Percentiles rank a stretch among this genome's conserved stretches.
Evolutionary conservation across 306 rosid species (phyloP).

Genomic region (Quillaja saponaria): DNA sequence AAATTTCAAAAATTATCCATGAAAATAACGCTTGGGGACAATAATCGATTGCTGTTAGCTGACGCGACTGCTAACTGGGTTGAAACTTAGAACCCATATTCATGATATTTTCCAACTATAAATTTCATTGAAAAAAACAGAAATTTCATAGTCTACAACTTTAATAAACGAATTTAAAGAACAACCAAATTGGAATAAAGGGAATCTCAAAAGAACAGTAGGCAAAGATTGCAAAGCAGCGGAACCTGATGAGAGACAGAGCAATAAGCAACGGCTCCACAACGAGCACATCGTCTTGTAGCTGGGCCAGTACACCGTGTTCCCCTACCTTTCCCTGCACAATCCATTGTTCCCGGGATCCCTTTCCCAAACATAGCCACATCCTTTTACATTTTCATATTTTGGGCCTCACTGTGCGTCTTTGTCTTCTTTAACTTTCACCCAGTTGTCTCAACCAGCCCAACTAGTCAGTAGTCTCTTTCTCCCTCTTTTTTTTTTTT

Average conservation of each 20-base stretch:
- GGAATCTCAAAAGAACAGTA: neutral
- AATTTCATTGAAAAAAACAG: too few species aligned
- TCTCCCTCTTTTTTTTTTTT: too few species aligned
- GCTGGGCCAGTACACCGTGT: conserved; percentile 62
- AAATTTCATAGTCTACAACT: too few species aligned
- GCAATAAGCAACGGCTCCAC: conserved; percentile 88
- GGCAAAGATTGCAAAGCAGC: neutral
- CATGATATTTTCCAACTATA: neutral
- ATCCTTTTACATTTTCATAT: too few species aligned
- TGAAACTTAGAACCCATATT: neutral
- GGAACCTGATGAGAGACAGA: conserved; percentile 77
- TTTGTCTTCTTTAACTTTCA: too few species aligned
- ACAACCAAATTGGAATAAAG: neutral
- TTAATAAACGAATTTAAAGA: conserved; percentile 1
- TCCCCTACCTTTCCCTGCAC: conserved; percentile 78
- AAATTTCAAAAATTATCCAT: neutral
- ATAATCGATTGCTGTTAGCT: neutral
- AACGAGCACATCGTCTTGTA: conserved; percentile 59
- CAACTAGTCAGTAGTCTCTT: too few species aligned
- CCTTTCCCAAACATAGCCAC: too few species aligned
- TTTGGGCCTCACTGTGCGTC: too few species aligned
- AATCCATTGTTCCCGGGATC: conserved; percentile 50
- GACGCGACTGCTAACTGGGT: neutral
- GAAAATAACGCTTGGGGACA: neutral
- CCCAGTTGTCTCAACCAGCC: too few species aligned